These are phyloP conservation scores for Fusarium camptoceras DNA, from an alignment of 2,329 filamentous ascomycete species.

Conservation along the genomic window DNA sequence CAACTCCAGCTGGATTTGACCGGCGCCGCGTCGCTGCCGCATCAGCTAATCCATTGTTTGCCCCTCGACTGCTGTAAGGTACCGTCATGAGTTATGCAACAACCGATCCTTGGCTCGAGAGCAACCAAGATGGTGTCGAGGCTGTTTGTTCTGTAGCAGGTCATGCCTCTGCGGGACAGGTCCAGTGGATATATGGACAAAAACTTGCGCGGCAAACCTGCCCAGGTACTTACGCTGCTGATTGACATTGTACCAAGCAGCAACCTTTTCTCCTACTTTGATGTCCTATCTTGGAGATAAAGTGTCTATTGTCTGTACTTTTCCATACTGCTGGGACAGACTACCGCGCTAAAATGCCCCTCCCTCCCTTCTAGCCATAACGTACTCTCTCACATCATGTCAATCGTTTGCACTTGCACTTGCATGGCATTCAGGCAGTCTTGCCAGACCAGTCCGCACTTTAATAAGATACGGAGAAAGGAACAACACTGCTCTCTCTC, in stretches of 20 bases:
- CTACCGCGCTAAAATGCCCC: constrained; percentile 17
- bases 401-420: neutral
- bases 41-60: constrained; percentile 28
- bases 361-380: neutral
- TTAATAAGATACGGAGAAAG: neutral
- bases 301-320: constrained; percentile 8
- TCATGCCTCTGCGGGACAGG: neutral
- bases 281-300: neutral
- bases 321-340: constrained; percentile 42
- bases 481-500: neutral
- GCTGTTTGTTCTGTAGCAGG: neutral
- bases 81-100: constrained; percentile 26
- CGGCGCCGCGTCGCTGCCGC: constrained; percentile 26
- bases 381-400: neutral
- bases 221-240: neutral
- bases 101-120: constrained; percentile 12
- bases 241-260: neutral
- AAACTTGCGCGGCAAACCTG: neutral
- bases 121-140: constrained; percentile 13
- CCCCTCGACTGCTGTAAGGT: constrained; percentile 41
- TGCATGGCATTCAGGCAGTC: neutral
- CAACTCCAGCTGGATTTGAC: constrained; percentile 29
- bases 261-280: neutral
- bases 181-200: neutral
- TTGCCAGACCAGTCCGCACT: neutral